phyloP scores from a whole-genome alignment of 2,329 filamentous ascomycete genomes.

The Davidsoniella eucalypti region DNA sequence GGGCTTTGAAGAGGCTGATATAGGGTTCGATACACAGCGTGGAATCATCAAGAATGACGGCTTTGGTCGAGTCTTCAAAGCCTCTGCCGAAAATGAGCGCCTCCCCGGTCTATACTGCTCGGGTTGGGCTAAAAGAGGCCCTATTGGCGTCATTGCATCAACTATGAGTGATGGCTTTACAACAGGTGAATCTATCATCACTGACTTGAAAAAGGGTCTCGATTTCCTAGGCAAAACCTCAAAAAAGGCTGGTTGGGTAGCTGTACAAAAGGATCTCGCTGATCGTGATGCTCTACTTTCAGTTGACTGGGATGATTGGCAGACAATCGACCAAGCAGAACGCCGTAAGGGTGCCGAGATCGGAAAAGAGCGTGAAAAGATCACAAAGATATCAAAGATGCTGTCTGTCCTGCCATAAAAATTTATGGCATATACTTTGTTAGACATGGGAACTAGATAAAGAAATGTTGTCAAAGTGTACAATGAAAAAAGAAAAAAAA shows the following conservation, averaged over 20 bases:
- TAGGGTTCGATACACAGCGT: slow-evolving; percentile 58
- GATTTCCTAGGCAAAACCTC: slow-evolving; percentile 22
- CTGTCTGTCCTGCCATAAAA: slow-evolving; percentile 23
- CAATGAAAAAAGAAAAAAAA: not conserved
- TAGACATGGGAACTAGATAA: not conserved
- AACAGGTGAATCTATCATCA: slow-evolving; percentile 66
- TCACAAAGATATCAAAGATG: slow-evolving; percentile 42
- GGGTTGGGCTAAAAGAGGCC: slow-evolving; percentile 90
- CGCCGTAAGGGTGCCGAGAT: slow-evolving; percentile 42
- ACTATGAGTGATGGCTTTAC: slow-evolving; percentile 92
- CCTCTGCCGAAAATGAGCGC: slow-evolving; percentile 18
- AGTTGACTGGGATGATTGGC: slow-evolving; percentile 75
- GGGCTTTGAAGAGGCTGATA: slow-evolving; percentile 55
- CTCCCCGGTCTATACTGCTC: slow-evolving; percentile 71
- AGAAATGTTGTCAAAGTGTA: not conserved
- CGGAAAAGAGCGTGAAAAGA: slow-evolving; percentile 68
- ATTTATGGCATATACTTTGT: not conserved
- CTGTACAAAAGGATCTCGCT: slow-evolving; percentile 39
- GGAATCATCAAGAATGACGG: slow-evolving; percentile 76
- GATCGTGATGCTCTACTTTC: slow-evolving; percentile 18
- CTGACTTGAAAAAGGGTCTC: slow-evolving; percentile 47
- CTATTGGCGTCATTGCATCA: slow-evolving; percentile 86
- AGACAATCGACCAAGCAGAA: slow-evolving; percentile 65
- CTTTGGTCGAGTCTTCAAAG: slow-evolving; percentile 46
- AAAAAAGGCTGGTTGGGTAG: slow-evolving; percentile 52